phyloP scores from a whole-genome alignment of 179 eudicot species.

The Vitellaria paradoxa region DNA sequence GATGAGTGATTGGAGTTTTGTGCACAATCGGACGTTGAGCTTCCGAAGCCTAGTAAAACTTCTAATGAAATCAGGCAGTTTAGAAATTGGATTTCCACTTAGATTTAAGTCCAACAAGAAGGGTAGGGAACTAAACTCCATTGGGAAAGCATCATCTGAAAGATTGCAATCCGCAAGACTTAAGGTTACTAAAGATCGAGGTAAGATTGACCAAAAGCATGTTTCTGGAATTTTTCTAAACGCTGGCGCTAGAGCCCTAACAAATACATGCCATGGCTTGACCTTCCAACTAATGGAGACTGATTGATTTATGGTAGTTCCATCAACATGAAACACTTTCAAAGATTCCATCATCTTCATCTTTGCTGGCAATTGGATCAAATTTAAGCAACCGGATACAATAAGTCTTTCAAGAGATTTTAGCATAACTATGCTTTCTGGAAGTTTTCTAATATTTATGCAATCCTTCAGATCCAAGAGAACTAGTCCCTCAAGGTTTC shows the following conservation, averaged over 20 bases:
- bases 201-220: background rate
- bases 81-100: background rate
- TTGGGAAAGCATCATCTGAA: background rate
- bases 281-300: background rate
- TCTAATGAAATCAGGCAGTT: background rate
- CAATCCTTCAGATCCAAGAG: background rate
- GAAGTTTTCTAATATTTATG: background rate
- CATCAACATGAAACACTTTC: background rate
- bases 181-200: conserved; percentile 1
- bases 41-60: background rate
- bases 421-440: background rate
- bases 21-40: conserved; percentile 2
- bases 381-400: conserved; percentile 1
- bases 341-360: conserved; percentile 5
- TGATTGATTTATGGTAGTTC: background rate
- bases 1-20: background rate
- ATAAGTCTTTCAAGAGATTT: background rate
- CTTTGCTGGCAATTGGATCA: background rate
- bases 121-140: conserved; percentile 1
- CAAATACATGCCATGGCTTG: background rate
- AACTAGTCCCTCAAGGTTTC: background rate
- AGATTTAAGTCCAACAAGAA: conserved; percentile 9
- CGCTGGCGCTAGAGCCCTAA: background rate
- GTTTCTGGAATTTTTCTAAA: background rate
- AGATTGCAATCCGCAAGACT: conserved; percentile 12